Evolutionary conservation across 2,329 filamentous ascomycete genomes (phyloP).

Genomic region (Rosellinia necatrix): DNA sequence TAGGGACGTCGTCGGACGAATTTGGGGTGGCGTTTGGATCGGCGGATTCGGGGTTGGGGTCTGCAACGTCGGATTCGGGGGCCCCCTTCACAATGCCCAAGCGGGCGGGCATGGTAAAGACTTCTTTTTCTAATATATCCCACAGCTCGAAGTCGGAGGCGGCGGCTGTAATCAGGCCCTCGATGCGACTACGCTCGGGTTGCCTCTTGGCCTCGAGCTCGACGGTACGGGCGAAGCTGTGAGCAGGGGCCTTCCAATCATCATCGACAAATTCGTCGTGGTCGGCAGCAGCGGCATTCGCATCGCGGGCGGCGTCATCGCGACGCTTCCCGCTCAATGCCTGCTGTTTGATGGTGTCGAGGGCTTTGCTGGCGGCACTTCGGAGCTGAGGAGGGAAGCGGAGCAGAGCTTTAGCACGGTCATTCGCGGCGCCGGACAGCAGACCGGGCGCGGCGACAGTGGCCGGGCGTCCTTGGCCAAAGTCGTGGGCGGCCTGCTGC

Average conservation of each 20-base stretch:
- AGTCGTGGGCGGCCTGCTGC: conserved; percentile 36
- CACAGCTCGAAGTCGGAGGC: conserved; percentile 68
- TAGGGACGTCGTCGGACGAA: conserved; percentile 6
- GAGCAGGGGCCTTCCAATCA: conserved; percentile 32
- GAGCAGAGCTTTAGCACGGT: conserved; percentile 44
- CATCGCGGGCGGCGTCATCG: neutral
- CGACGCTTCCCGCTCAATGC: neutral
- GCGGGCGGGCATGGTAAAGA: conserved; percentile 64
- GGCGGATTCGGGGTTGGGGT: neutral
- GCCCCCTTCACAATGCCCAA: conserved; percentile 53
- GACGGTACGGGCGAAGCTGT: conserved; percentile 32
- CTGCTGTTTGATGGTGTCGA: conserved; percentile 41
- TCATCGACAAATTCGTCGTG: conserved; percentile 17
- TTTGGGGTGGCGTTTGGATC: neutral
- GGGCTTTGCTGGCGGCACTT: conserved; percentile 44
- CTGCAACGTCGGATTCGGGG: conserved; percentile 27
- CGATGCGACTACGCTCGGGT: conserved; percentile 57
- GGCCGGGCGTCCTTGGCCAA: conserved; percentile 25
- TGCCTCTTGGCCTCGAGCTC: conserved; percentile 48
- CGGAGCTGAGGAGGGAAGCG: conserved; percentile 49
- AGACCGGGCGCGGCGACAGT: conserved; percentile 28
- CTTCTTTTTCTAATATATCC: conserved; percentile 67
- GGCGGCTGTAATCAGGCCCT: conserved; percentile 57
- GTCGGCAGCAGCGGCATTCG: neutral
- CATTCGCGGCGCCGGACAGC: conserved; percentile 33